Base-by-base conservation (phyloP, 164 flowering plant genomes). In the Platanus orientalis region DNA sequence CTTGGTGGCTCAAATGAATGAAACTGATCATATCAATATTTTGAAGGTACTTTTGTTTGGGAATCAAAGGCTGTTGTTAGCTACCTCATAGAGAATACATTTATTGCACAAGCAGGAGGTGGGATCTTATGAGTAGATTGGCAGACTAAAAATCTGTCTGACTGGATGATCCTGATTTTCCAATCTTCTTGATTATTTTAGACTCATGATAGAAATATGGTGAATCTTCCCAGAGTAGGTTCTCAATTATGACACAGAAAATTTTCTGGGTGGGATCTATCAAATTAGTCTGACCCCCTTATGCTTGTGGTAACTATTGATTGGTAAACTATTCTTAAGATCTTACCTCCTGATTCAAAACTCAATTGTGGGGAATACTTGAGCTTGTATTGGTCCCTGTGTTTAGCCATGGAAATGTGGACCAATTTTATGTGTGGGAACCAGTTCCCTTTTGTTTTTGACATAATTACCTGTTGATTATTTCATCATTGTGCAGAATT, bases 11-110 rank as follows among this genome's bases (percentile, higher is more conserved):
- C 91, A 89, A 70, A 88, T 79, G 73, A 87, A 84, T 74, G 99
- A 91, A 81, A 95, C 96, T 23, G 96, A 95, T 64, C 90, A 84
- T 47, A 78, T 95, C 73, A 95, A 87, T 71, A 88, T 92, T 60
- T 73, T 95, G 61, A 95, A 95, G 97, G 99, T 94, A 88, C 49
- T 51, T 61, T 60, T 20, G 42, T 36, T 36, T 36, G 42, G 9
- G 42, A 36, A 20, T 51, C 30, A 52, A 7, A 32, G 27, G 50
- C 27, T 40, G 49, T 12, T 13, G 13, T 67, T 30, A 26, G 42
- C n/a, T n/a, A 36, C 42, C 9, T 36, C 5, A 36, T 36, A 36
- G 9, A 7, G 42, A n/a, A 36, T 36, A 36, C 42, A 36, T 36
- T 14, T 36, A 14, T 7, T 36, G 42, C 42, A 10, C 9, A 7